Base-by-base conservation (phyloP, 768 basidiomycete genomes). In the Brasilioporus rufonigricans region DNA sequence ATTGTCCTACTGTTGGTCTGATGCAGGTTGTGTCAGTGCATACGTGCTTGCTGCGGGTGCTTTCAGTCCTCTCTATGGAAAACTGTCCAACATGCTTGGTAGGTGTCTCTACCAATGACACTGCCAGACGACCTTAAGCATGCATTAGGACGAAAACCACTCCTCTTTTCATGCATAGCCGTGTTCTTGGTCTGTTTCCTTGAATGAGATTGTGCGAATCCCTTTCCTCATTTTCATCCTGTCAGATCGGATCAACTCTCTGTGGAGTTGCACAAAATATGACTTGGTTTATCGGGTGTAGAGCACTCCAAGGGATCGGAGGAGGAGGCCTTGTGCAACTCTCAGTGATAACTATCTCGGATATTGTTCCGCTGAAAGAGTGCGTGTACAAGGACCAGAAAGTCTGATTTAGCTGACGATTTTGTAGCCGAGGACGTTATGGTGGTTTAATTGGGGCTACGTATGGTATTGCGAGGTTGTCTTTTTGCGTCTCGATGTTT, bases 341-440 rank as follows among this genome's bases (percentile, higher is more conserved):
- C 59, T 84, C 87, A 1, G 81, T 86, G 50, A 91, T 92, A 63
- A 86, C 81, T 1, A 84, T 92, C 40, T 84, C 87, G 40, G 93
- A 96, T 67, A 92, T 94, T 38, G 87, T 93, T 1, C 82, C 91
- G 0, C 73, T 94, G 39, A 75, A 84, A 73, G 85, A 91, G 88
- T 44, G 84, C 67, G 9, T 10, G n/a, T 1, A 21, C 24, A 6
- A 18, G 16, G 1, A 16, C 7, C 44, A 27, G 3, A 39, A 14
- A 8, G 2, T 3, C 10, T n/a, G 21, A 33, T 13, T 12, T 32
- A 18, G 31, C 46, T 53, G 21, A 55, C 19, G 18, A 19, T 45
- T 6, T 26, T 39, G 53, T 50, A 87, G 85, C 57, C 87, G 91
- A 65, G 92, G 88, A 5, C 87, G 89, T 59, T 93, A 85, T 61